These are phyloP conservation scores for Pseudocercospora crystallina DNA, from an alignment of 2,329 filamentous ascomycete species.

Conservation along the genomic window DNA sequence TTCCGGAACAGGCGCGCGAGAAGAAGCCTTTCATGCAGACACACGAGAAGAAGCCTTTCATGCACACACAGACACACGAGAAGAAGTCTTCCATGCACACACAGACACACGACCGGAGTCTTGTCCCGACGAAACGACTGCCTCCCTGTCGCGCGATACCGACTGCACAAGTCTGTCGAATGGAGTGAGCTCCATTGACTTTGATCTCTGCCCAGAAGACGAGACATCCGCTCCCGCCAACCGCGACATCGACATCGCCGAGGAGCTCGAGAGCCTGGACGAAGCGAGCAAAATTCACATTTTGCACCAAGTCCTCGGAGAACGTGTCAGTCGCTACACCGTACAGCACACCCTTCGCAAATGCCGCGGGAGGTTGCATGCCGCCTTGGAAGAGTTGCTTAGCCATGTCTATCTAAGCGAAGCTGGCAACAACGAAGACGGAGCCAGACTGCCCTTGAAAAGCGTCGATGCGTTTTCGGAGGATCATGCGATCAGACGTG, in stretches of 20 bases:
- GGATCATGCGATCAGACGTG: conserved; percentile 48
- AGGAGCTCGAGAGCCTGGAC: conserved; percentile 46
- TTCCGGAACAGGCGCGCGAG: conserved; percentile 62
- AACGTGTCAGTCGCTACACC: conserved; percentile 61
- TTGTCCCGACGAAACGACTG: conserved; percentile 37
- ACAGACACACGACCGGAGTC: conserved; percentile 35
- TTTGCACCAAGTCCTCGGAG: conserved; percentile 71
- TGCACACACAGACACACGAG: conserved; percentile 34
- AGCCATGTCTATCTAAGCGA: conserved; percentile 77
- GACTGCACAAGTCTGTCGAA: conserved; percentile 53
- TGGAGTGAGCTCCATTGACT: conserved; percentile 40
- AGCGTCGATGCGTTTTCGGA: conserved; percentile 81
- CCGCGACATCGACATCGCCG: conserved; percentile 26
- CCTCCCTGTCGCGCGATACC: conserved; percentile 48
- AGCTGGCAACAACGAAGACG: conserved; percentile 51
- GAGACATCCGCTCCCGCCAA: conserved; percentile 26
- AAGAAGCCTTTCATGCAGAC: conserved; percentile 17
- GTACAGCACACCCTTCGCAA: conserved; percentile 68
- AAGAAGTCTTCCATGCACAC: conserved; percentile 23
- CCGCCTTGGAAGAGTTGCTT: conserved; percentile 75
- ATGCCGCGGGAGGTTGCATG: conserved; percentile 64
- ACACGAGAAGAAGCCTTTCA: conserved; percentile 32
- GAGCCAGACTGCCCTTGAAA: conserved; percentile 54
- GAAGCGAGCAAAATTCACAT: conserved; percentile 62
- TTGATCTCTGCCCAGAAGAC: conserved; percentile 20